Conservation (phyloP, 148 eudicot species). For the Persicaria maculosa region DNA sequence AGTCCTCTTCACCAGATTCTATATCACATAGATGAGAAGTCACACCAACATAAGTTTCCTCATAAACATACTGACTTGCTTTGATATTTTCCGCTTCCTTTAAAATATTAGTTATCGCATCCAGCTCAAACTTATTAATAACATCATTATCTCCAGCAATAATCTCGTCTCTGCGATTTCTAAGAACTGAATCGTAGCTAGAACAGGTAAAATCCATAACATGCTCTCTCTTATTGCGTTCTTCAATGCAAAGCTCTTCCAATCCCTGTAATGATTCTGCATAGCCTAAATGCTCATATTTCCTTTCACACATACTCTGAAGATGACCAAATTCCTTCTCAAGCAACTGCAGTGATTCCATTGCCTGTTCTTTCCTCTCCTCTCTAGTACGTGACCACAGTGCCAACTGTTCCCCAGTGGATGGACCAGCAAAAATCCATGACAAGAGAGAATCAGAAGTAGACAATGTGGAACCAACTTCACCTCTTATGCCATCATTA, state of each 20-base stretch:
- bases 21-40: constrained; percentile 53
- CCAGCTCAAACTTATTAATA: constrained; percentile 61
- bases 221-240: constrained; percentile 74
- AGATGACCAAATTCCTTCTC: constrained; percentile 69
- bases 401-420: constrained; percentile 56
- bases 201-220: constrained; percentile 31
- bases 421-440: constrained; percentile 68
- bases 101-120: constrained; percentile 55
- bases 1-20: constrained; percentile 76
- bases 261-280: constrained; percentile 81
- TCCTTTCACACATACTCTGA: constrained; percentile 68
- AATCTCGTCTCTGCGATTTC: constrained; percentile 66
- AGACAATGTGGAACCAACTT: constrained; percentile 21
- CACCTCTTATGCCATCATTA: constrained; percentile 22
- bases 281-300: constrained; percentile 55
- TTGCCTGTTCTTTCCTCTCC: constrained; percentile 61
- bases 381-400: constrained; percentile 54
- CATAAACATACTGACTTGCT: constrained; percentile 55
- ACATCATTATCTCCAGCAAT: constrained; percentile 41
- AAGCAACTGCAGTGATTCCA: constrained; percentile 53
- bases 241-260: constrained; percentile 69
- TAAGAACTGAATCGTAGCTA: constrained; percentile 62
- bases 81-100: constrained; percentile 69
- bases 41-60: constrained; percentile 50
- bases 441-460: constrained; percentile 61